phyloP scores from a whole-genome alignment of 495 filamentous ascomycete species.

The Sordaria brevicollis region DNA sequence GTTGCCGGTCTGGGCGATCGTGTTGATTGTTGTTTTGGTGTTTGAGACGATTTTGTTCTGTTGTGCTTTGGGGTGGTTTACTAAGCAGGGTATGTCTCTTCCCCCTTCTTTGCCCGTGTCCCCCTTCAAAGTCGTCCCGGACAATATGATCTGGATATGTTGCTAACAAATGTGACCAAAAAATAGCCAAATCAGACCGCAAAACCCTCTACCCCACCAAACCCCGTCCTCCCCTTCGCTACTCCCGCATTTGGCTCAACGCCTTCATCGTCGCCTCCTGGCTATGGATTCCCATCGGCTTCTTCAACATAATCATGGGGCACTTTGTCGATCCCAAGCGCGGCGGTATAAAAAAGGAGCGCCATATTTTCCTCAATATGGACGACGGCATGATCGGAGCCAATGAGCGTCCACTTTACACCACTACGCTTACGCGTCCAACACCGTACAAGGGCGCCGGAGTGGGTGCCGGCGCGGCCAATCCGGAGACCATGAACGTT shows the following conservation, averaged over 20 bases:
- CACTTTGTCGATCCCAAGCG: neutral
- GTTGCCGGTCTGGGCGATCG: constrained; percentile 4
- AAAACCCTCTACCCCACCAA: neutral
- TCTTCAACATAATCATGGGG: neutral
- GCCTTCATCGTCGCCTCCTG: neutral
- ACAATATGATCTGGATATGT: too few species aligned
- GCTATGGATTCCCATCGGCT: neutral
- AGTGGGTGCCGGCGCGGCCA: neutral
- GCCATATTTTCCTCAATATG: neutral
- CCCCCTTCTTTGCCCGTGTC: neutral
- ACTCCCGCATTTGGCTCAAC: neutral
- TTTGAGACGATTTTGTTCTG: neutral
- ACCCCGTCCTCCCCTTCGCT: neutral
- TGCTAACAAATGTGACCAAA: too few species aligned
- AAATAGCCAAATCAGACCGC: constrained; percentile 1
- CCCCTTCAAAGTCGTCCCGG: too few species aligned
- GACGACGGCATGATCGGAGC: neutral
- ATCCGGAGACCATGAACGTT: neutral
- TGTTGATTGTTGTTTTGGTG: neutral
- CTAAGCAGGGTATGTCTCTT: neutral
- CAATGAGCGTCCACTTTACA: too few species aligned
- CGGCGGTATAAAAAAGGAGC: neutral
- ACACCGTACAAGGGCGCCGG: neutral
- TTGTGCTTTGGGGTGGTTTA: neutral
- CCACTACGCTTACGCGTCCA: neutral